These are phyloP conservation scores for Tremella mesenterica DNA, from an alignment of 768 basidiomycete species.

Conservation along the genomic window DNA sequence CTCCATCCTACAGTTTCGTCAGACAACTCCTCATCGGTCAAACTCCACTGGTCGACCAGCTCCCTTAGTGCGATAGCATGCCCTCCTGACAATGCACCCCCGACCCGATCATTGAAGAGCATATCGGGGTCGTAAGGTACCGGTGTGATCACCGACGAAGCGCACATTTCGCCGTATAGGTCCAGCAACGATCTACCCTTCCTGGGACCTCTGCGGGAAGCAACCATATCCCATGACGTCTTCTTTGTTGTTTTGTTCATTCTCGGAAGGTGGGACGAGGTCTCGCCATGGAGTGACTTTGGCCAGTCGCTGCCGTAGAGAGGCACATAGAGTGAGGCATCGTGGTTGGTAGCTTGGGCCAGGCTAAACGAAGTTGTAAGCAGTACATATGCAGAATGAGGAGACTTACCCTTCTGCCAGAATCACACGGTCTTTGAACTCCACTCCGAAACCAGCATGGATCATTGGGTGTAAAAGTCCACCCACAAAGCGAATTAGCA, in stretches of 20 bases:
- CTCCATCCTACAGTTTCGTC: constrained; percentile 8
- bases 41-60: constrained; percentile 18
- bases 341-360: constrained; percentile 16
- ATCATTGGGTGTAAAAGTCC: constrained; percentile 34
- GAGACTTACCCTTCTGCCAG: constrained; percentile 29
- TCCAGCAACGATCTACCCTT: constrained; percentile 13
- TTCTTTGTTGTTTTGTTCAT: no score
- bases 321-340: not conserved
- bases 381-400: no score
- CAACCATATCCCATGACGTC: not conserved
- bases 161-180: constrained; percentile 18
- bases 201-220: not conserved
- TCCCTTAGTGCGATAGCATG: constrained; percentile 8
- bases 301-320: not conserved
- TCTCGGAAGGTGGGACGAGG: not conserved
- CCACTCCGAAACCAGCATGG: constrained; percentile 32
- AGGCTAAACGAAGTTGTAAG: constrained; percentile 11
- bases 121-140: constrained; percentile 18
- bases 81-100: constrained; percentile 6
- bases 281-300: not conserved
- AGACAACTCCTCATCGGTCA: constrained; percentile 18
- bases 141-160: constrained; percentile 3
- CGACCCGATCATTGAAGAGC: constrained; percentile 19
- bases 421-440: constrained; percentile 29
- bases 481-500: constrained; percentile 25